Base-by-base conservation (phyloP, 2,329 filamentous ascomycete genomes). In the Aureobasidium vineae region DNA sequence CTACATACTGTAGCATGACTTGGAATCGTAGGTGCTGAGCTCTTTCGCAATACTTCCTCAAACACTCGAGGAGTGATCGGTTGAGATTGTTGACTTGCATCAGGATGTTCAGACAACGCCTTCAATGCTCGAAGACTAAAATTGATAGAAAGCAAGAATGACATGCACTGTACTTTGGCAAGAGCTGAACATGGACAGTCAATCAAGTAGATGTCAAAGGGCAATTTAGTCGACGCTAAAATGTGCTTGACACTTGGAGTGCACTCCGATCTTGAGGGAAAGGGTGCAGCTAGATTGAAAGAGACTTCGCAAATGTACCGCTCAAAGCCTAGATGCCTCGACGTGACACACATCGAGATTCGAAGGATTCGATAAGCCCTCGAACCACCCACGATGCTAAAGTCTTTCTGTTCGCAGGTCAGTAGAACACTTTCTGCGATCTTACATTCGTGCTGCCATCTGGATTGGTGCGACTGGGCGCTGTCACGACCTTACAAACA, bases 261-360 rank as follows among this genome's bases (percentile, higher is more conserved):
- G 13, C 13, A n/a, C 26, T 21, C 16, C 8, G 15, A 52, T 36
- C 15, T 23, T 6, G 21, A 21, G 13, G 19, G 2, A 1, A 19
- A 26, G 33, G 33, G 21, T 56, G 52, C 52, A 56, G 15, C 40
- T 59, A 33, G 38, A 31, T 31, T 33, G 54, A 21, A 38, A 41
- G 38, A 43, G 31, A 38, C 38, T 59, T 45, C 7, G 16, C 16
- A n/a, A 31, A 33, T 21, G 54, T 26, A 59, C 54, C 23, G 23
- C 40, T 31, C 4, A 21, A 16, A 26, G 54, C 31, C 21, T 41
- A 21, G 23, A 57, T 43, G 31, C 19, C 11, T 23, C 2, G 21
- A 38, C 5, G 40, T 45, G 54, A 59, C 54, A 59, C 54, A 45
- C 54, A 31, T 43, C 38, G 40, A 38, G 26, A 45, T 59, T 31